Evolutionary conservation across 2,329 filamentous ascomycete genomes (phyloP), one percentile per base, ranked within the genome.

Genomic region (Magnaporthales sp.): DNA sequence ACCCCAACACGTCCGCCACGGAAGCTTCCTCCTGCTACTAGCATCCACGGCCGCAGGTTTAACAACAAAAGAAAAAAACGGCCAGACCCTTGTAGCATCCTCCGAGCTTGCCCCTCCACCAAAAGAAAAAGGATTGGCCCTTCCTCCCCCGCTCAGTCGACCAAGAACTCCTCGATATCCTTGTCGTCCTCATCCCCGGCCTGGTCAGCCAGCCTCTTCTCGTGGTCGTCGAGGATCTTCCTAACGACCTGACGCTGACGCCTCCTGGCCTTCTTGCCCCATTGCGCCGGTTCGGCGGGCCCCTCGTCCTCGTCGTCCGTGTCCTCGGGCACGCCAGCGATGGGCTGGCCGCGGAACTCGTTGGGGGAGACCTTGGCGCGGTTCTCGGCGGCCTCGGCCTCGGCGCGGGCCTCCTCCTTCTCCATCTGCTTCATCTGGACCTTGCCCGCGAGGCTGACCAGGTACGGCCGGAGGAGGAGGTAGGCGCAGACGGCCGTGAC

Each of bases 401-500:
- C 77, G 9, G 82, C 80, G 30, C 77, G 76, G 71, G 86, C 80
- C 70, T 81, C 80, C 69, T 85, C 83, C 72, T 88, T 82, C 72
- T 89, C 87, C 73, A 90, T 81, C 74, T 89, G 82, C 72, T 83
- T 83, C 75, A 88, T 85, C 73, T 91, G 87, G 69, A 83, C 77
- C 72, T 85, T 86, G 68, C 83, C 86, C 71, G 87, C 87, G 51
- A 87, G 77, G 73, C 89, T 89, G 73, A 93, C 82, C 65, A 93
- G 76, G 75, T 92, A 92, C 0, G 91, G 91, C 0, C 92, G 87
- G 27, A 92, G 73, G 65, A 95, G 83, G 70, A 88, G 74, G 80
- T 94, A 96, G 66, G 86, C 88, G 72, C 91, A 86, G 24, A 92
- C 84, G 68, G 92, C 84, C 70, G 87, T 83, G 70, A 92, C 77